Conservation (phyloP, 306 rosid species). For the Abrus precatorius region DNA sequence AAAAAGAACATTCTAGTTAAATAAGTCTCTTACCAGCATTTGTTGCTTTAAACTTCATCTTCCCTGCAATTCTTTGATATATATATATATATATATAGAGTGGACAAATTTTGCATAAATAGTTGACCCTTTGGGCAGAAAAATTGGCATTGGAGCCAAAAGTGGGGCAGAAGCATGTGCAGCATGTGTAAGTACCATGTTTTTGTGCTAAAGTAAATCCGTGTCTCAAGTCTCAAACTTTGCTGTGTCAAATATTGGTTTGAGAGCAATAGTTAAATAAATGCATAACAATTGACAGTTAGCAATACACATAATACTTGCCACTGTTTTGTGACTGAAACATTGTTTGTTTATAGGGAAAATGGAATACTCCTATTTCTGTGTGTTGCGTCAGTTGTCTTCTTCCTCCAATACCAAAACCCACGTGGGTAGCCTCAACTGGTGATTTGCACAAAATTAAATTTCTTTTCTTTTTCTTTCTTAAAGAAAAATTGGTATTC, state of each 20-base stretch:
- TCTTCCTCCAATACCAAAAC: conserved; percentile 49
- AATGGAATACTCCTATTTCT: conserved; percentile 11
- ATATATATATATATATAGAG: neutral
- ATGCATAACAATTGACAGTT: conserved; percentile 22
- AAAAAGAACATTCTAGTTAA: no score
- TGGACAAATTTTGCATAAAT: neutral
- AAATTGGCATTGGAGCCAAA: conserved; percentile 39
- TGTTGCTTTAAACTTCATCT: conserved; percentile 19
- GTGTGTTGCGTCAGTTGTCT: conserved; percentile 53
- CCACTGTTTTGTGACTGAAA: neutral
- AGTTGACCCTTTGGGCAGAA: conserved; percentile 38
- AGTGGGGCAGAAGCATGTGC: conserved; percentile 55
- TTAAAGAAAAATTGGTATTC: conserved; percentile 2
- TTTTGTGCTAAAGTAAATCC: conserved; percentile 33
- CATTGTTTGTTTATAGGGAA: conserved; percentile 34
- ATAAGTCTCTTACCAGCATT: no score
- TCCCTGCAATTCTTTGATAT: neutral
- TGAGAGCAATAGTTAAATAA: conserved; percentile 11
- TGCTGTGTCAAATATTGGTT: neutral
- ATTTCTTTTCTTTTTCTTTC: no score
- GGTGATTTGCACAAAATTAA: conserved; percentile 23
- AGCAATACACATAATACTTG: conserved; percentile 34
- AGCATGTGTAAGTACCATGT: conserved; percentile 46
- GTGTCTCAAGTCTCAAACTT: conserved; percentile 21
- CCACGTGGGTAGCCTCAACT: conserved; percentile 52